Base-by-base conservation (phyloP, 306 rosid genomes). In the Cercis canadensis region DNA sequence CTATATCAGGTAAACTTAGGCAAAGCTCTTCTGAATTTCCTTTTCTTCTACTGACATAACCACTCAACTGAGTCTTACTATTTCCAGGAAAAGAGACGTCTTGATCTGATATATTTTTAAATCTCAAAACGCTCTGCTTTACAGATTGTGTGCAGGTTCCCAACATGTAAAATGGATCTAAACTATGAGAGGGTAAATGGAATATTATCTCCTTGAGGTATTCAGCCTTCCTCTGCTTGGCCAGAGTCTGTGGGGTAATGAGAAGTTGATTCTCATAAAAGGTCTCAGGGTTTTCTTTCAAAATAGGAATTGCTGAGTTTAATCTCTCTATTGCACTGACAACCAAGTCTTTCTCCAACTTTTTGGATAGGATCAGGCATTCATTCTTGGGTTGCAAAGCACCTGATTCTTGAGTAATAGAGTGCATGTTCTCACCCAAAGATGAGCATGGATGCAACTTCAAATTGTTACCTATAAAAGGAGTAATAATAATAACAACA, bases 401-500 rank as follows among this genome's bases (percentile, higher is more conserved):
- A 45, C 24, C 63, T 39, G 36, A 68, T 32, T 73, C 78, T 19
- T 61, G 62, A 68, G 32, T 59, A 73, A 40, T 40, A 14, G 49
- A n/a, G 18, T 16, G 46, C 67, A 37, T 66, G 34, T 73, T 50
- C 67, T 62, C 60, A 47, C 29, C 63, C 58, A 41, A 56, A 21
- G 78, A 67, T 34, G 74, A 68, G 73, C 73, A 55, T 33, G 9
- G 68, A 60, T 53, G 65, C 47, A 18, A 41, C 69, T 72, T 72
- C 55, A 55, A 40, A 39, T 55, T 45, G 55, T 72, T 47, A 40
- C 80, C 82, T 83, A 67, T 24, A n/a, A 62, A 43, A 57, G 51
- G 7, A 8, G 51, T 49, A 13, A 68, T 14, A 36, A 63, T 56
- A 64, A 62, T 44, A 16, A 53, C 24, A 29, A 70, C 45, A 36